These are phyloP conservation scores for Athelia psychrophila DNA, from an alignment of 1,284 basidiomycete genomes.

Conservation along the genomic window DNA sequence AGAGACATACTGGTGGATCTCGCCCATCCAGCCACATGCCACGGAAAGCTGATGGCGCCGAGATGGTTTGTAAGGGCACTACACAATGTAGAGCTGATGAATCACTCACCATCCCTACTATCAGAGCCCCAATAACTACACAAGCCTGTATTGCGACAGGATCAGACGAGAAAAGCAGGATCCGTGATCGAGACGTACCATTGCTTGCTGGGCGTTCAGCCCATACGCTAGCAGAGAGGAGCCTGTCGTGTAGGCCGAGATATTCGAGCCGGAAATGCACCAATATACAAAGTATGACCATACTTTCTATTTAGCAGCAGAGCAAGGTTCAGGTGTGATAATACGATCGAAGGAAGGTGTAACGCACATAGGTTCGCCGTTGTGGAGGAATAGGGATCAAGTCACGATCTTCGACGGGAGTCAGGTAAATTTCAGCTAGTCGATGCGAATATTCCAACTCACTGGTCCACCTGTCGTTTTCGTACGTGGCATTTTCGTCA, in stretches of 20 bases:
- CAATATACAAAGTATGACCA: slow-evolving; percentile 2
- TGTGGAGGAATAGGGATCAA: slow-evolving; percentile 5
- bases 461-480: neutral
- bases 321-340: neutral
- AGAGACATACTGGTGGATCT: neutral
- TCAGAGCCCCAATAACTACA: neutral
- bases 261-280: neutral
- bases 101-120: neutral
- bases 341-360: neutral
- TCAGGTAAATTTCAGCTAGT: neutral
- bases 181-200: neutral
- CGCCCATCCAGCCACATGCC: slow-evolving; percentile 5
- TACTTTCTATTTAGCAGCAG: slow-evolving; percentile 1
- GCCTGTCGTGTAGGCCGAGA: neutral
- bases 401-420: neutral
- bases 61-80: neutral
- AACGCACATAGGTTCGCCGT: slow-evolving; percentile 3
- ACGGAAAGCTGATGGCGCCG: slow-evolving; percentile 1
- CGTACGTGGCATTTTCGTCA: neutral
- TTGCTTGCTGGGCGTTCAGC: slow-evolving; percentile 4
- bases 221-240: slow-evolving; percentile 2
- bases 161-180: neutral
- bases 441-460: neutral
- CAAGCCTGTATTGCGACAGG: neutral
- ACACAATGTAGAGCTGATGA: neutral